phyloP scores from a whole-genome alignment of 148 eudicot genomes.

The Camellia lanceoleosa region DNA sequence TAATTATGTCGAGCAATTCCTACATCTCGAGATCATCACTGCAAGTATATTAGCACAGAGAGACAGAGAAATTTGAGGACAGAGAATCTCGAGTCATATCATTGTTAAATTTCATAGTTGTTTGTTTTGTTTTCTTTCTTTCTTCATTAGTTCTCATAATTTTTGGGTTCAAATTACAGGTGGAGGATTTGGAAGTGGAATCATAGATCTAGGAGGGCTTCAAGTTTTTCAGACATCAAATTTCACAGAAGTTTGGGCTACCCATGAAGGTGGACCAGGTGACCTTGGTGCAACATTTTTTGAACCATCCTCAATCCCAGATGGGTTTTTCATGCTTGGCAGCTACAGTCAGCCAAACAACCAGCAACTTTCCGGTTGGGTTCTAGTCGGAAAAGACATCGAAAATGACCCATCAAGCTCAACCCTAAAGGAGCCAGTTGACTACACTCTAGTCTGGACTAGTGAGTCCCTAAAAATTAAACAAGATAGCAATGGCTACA shows the following conservation, averaged over 20 bases:
- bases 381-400: conserved; percentile 30
- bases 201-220: conserved; percentile 33
- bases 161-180: conserved; percentile 9
- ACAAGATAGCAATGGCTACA: conserved; percentile 17
- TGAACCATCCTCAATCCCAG: conserved; percentile 26
- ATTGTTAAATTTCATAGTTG: not conserved
- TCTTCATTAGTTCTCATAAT: not conserved
- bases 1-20: too few relatives aligned
- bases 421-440: conserved; percentile 20
- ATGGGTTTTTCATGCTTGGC: conserved; percentile 31
- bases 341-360: conserved; percentile 32
- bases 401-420: not conserved
- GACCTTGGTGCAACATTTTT: conserved; percentile 28
- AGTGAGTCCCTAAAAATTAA: conserved; percentile 13
- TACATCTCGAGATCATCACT: too few relatives aligned
- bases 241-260: conserved; percentile 29
- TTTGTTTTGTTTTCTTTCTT: not conserved
- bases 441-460: conserved; percentile 30
- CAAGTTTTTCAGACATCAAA: conserved; percentile 20
- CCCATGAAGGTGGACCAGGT: conserved; percentile 27
- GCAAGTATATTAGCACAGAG: too few relatives aligned
- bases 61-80: too few relatives aligned
- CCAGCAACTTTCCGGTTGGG: conserved; percentile 25
- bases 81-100: too few relatives aligned
- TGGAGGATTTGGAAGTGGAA: conserved; percentile 26